A percentile compares a stretch with the other conserved stretches of the same genome.
phyloP scores from a whole-genome alignment of 2,329 filamentous ascomycete species.

The Penicillium hordei region DNA sequence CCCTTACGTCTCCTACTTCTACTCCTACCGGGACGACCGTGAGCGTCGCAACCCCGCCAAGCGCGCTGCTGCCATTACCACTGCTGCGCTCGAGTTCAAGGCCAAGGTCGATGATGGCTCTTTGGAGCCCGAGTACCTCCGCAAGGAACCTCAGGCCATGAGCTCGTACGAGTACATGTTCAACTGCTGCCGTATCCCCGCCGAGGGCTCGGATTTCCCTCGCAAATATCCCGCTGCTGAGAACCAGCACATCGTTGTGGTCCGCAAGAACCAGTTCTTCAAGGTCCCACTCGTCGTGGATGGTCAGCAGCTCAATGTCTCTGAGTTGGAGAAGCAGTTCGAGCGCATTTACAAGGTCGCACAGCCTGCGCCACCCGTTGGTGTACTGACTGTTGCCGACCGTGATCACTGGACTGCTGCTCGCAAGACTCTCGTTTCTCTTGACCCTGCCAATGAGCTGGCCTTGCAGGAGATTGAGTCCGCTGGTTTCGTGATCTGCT shows the following conservation, averaged over 20 bases:
- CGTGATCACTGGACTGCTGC: constrained; percentile 90
- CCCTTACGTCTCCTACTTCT: constrained; percentile 99
- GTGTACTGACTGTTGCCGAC: constrained; percentile 85
- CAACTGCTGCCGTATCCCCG: constrained; percentile 83
- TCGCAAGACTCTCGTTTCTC: constrained; percentile 70
- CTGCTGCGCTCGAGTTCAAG: constrained; percentile 88
- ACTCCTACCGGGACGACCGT: constrained; percentile 93
- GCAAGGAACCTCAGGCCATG: constrained; percentile 96
- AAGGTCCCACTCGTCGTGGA: constrained; percentile 80
- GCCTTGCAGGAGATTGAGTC: constrained; percentile 81
- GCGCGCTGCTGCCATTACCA: constrained; percentile 86
- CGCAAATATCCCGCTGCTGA: constrained; percentile 73
- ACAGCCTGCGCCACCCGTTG: constrained; percentile 69
- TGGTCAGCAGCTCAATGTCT: constrained; percentile 81
- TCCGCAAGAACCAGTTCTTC: constrained; percentile 97
- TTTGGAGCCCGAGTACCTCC: constrained; percentile 98
- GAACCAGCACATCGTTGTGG: constrained; percentile 83
- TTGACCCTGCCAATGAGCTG: constrained; percentile 75
- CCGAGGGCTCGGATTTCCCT: constrained; percentile 76
- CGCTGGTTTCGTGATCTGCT: constrained; percentile 84
- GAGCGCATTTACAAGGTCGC: constrained; percentile 77
- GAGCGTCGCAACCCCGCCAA: constrained; percentile 83
- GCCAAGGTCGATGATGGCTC: constrained; percentile 78
- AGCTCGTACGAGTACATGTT: constrained; percentile 99
- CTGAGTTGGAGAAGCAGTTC: constrained; percentile 90